Evolutionary conservation across 306 rosid species (phyloP), one percentile per base, ranked within the genome.

Genomic region (Hippophae tibetana): DNA sequence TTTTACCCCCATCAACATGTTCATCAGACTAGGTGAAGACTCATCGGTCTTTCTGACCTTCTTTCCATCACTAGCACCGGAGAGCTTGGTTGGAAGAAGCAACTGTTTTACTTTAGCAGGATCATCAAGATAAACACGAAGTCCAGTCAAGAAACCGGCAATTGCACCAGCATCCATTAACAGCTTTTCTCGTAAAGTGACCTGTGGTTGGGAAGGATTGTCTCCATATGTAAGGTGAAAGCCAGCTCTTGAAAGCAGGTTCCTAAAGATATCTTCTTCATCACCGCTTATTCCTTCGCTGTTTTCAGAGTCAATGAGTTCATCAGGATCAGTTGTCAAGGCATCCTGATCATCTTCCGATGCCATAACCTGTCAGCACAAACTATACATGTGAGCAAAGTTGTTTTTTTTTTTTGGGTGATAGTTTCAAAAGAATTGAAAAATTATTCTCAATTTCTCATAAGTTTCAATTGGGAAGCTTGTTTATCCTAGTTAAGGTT

Each of bases 281-380:
- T 93, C 97, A 43, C 95, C 97, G 74, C 99, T 85, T 48, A 93
- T 79, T 76, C 94, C 97, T 77, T 88, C 95, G 66, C 99, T 88
- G 64, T 86, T 97, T 74, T 93, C 99, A 61, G 99, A 93, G 67
- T 93, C 99, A 13, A 86, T 63, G 44, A 86, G 89, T 58, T 88
- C 99, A 68, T 93, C 97, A 43, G 99, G 99, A 79, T 93, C 99
- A 51, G 97, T 93, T 58, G 99, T 88, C 84, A 93, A 78, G 52
- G 94, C 99, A 84, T 93, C 97, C 67, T 86, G 99, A 69, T 93
- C 97, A 66, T 88, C 97, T 67, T 93, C 97, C 27, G 94, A 86
- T 46, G 97, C 97, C 58, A 88, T 84, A 74, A 93, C 95, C 99
- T 93, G 68, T 60, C 9, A 69, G 56, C 50, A 64, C 60, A 53